phyloP scores from a whole-genome alignment of 2,329 filamentous ascomycete species.

The Plectosphaerella plurivora region DNA sequence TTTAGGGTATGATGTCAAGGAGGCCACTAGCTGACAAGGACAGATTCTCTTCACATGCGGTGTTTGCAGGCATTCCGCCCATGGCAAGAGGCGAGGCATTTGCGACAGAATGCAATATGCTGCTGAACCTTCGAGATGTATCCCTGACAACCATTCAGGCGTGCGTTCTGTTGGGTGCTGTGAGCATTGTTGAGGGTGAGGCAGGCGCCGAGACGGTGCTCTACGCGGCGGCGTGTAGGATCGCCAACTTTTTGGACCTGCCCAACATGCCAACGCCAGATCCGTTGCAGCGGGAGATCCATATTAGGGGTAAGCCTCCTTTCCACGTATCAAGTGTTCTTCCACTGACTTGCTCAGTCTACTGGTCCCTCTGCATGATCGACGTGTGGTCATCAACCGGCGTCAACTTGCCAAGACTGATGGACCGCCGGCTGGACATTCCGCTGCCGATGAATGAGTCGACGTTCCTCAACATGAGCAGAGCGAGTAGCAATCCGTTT shows the following conservation, averaged over 20 bases:
- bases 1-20: not conserved
- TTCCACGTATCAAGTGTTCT: too few species aligned
- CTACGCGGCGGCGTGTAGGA: slow-evolving; percentile 29
- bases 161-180: slow-evolving; percentile 29
- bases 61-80: slow-evolving; percentile 14
- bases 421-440: slow-evolving; percentile 15
- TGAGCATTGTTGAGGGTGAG: slow-evolving; percentile 27
- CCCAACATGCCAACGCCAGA: slow-evolving; percentile 21
- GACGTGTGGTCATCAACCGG: slow-evolving; percentile 17
- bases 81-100: slow-evolving; percentile 17
- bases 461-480: slow-evolving; percentile 21
- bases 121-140: slow-evolving; percentile 28
- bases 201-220: slow-evolving; percentile 30
- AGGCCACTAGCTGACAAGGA: not conserved
- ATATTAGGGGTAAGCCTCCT: slow-evolving; percentile 19
- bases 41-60: slow-evolving; percentile 16
- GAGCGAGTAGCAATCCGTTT: slow-evolving; percentile 12
- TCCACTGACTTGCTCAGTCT: slow-evolving; percentile 7
- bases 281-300: slow-evolving; percentile 27
- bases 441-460: slow-evolving; percentile 30
- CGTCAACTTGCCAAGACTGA: slow-evolving; percentile 15
- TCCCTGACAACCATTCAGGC: slow-evolving; percentile 31
- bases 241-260: slow-evolving; percentile 28
- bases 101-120: slow-evolving; percentile 14
- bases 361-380: slow-evolving; percentile 17